These are phyloP conservation scores for Fusarium decemcellulare DNA, from an alignment of 2,329 filamentous ascomycete species.

Conservation along the genomic window DNA sequence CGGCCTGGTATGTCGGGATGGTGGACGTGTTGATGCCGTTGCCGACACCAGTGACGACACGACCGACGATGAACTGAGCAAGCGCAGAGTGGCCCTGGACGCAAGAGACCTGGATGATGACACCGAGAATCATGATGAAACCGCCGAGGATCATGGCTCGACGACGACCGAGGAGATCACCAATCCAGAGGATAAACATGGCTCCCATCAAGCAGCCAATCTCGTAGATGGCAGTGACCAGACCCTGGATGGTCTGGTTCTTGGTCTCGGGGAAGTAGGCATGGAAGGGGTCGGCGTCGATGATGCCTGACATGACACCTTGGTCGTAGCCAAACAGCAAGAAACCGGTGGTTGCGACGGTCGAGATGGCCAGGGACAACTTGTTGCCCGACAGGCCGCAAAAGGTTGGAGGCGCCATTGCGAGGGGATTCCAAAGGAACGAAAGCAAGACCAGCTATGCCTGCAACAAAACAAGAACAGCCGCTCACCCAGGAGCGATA, in stretches of 20 bases:
- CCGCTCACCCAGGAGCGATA: conserved; percentile 36
- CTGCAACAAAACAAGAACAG: conserved; percentile 10
- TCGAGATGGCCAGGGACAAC: conserved; percentile 70
- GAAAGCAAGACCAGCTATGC: conserved; percentile 40
- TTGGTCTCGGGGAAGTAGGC: conserved; percentile 60
- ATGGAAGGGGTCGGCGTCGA: conserved; percentile 65
- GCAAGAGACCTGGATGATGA: conserved; percentile 68
- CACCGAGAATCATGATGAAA: conserved; percentile 71
- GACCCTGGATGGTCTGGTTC: conserved; percentile 63
- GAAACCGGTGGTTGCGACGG: conserved; percentile 75
- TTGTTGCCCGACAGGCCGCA: conserved; percentile 71
- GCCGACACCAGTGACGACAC: conserved; percentile 66
- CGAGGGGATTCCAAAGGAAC: conserved; percentile 22
- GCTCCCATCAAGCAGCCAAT: conserved; percentile 67
- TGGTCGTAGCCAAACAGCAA: conserved; percentile 72
- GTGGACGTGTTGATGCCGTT: conserved; percentile 66
- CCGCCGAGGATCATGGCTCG: conserved; percentile 71
- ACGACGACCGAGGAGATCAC: conserved; percentile 65
- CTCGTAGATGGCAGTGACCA: conserved; percentile 65
- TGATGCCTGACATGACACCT: conserved; percentile 68
- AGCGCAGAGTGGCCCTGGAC: conserved; percentile 54
- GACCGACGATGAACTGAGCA: conserved; percentile 65
- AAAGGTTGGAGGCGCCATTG: conserved; percentile 68
- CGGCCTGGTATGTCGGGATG: conserved; percentile 69
- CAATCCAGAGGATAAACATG: conserved; percentile 64